phyloP scores from a whole-genome alignment of 352 stramenopile species.

The Phytopythium montanum region DNA sequence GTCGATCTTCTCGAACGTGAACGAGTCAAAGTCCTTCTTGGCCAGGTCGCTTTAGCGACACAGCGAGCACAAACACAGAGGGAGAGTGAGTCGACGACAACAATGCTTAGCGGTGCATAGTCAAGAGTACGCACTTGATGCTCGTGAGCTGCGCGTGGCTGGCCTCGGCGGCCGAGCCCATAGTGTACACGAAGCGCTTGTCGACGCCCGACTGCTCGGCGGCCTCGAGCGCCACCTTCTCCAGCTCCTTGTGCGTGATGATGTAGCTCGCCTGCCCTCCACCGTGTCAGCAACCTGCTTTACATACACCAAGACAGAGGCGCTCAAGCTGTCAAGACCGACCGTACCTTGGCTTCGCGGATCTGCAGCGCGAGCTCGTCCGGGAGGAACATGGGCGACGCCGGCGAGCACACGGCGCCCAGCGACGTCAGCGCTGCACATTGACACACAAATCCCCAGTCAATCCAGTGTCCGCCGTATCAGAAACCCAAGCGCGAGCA shows the following conservation, averaged over 20 bases:
- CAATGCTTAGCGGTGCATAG: background rate
- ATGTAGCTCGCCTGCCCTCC: constrained; percentile 37
- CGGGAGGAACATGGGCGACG: constrained; percentile 49
- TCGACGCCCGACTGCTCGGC: constrained; percentile 21
- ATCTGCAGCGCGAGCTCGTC: constrained; percentile 49
- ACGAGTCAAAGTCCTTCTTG: constrained; percentile 30
- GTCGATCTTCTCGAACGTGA: constrained; percentile 46
- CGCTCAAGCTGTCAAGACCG: no score
- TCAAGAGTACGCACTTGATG: constrained; percentile 35
- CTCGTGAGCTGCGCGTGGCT: constrained; percentile 30
- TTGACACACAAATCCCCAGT: no score
- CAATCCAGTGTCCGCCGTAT: no score
- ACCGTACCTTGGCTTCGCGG: constrained; percentile 24
- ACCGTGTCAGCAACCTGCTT: background rate
- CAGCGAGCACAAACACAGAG: background rate
- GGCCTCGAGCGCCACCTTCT: constrained; percentile 44
- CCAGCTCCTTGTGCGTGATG: constrained; percentile 49
- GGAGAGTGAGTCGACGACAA: no score
- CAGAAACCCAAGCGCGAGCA: background rate
- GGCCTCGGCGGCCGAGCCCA: constrained; percentile 20
- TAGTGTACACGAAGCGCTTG: constrained; percentile 43
- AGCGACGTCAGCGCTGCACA: constrained; percentile 38
- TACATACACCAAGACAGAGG: no score
- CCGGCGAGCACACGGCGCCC: constrained; percentile 49
- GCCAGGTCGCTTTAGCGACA: constrained; percentile 32